These are phyloP conservation scores for Letharia lupina DNA, from an alignment of 495 filamentous ascomycete species.

Conservation along the genomic window DNA sequence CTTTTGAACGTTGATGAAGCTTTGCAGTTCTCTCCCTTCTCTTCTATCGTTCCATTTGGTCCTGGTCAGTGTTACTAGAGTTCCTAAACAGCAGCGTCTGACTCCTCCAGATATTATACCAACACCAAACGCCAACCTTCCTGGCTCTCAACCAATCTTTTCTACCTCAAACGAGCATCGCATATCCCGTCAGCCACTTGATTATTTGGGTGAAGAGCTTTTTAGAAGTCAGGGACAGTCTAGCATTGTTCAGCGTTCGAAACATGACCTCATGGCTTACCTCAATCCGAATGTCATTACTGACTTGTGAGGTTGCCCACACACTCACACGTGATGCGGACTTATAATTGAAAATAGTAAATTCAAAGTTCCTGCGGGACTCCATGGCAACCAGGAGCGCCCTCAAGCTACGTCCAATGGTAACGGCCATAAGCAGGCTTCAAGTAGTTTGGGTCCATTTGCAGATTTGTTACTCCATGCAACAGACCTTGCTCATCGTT, in stretches of 20 bases:
- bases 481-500: constrained; percentile 47
- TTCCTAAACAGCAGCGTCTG: constrained; percentile 28
- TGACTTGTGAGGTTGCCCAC: constrained; percentile 53
- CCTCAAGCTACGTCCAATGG: constrained; percentile 9
- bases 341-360: constrained; percentile 44
- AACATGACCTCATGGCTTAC: constrained; percentile 61
- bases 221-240: constrained; percentile 25
- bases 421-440: constrained; percentile 22
- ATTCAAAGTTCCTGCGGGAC: constrained; percentile 50
- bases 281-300: constrained; percentile 59
- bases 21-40: constrained; percentile 83
- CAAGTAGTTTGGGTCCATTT: constrained; percentile 43
- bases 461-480: constrained; percentile 50
- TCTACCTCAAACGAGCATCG: constrained; percentile 31
- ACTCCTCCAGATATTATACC: constrained; percentile 53
- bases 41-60: constrained; percentile 78
- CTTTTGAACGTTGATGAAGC: constrained; percentile 69
- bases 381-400: constrained; percentile 23
- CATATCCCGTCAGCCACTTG: constrained; percentile 35
- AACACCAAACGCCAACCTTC: constrained; percentile 51
- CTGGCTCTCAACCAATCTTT: constrained; percentile 40
- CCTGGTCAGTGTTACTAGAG: constrained; percentile 47
- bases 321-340: constrained; percentile 14
- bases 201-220: constrained; percentile 45
- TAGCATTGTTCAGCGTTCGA: constrained; percentile 31